These are phyloP conservation scores for Choricystis sp. DNA, from an alignment of 139 green algal species.

Conservation along the genomic window DNA sequence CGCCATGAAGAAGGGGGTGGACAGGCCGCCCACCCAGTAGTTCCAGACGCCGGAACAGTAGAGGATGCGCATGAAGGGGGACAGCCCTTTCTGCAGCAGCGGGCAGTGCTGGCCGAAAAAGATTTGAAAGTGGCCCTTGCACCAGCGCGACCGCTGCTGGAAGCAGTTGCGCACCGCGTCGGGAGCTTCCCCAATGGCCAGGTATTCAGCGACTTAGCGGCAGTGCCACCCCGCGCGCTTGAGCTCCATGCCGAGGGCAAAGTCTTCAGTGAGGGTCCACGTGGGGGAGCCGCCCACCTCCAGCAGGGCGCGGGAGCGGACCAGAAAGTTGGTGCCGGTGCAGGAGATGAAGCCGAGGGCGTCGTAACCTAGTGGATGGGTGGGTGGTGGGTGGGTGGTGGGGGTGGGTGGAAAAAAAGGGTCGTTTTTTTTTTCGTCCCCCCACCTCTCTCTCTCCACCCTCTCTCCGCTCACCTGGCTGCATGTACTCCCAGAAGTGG, in stretches of 20 bases:
- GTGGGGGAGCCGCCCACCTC: constrained; percentile 31
- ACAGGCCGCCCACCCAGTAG: constrained; percentile 32
- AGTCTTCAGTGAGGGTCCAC: constrained; percentile 62
- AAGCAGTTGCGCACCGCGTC: constrained; percentile 68
- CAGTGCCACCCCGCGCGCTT: constrained; percentile 29
- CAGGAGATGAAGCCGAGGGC: constrained; percentile 45
- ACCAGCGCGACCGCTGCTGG: constrained; percentile 67
- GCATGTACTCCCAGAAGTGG: constrained; percentile 51
- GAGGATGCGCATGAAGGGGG: constrained; percentile 19
- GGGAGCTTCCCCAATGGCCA: constrained; percentile 58
- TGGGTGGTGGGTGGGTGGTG: constrained; percentile 3
- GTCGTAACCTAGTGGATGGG: constrained; percentile 36
- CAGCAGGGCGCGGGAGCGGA: constrained; percentile 34
- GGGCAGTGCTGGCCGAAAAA: constrained; percentile 31
- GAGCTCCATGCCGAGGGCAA: constrained; percentile 52
- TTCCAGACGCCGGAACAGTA: constrained; percentile 20
- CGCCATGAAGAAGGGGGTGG: constrained; percentile 28
- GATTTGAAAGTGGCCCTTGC: constrained; percentile 61
- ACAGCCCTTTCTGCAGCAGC: constrained; percentile 17
- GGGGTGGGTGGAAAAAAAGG: too few species aligned
- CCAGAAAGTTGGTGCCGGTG: constrained; percentile 54
- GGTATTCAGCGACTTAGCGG: constrained; percentile 52
- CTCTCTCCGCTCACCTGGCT: constrained; percentile 1
- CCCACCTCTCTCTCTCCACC: too few species aligned
- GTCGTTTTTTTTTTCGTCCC: too few species aligned